Conservation (phyloP, 768 basidiomycete species). For the Atractiella rhizophila region DNA sequence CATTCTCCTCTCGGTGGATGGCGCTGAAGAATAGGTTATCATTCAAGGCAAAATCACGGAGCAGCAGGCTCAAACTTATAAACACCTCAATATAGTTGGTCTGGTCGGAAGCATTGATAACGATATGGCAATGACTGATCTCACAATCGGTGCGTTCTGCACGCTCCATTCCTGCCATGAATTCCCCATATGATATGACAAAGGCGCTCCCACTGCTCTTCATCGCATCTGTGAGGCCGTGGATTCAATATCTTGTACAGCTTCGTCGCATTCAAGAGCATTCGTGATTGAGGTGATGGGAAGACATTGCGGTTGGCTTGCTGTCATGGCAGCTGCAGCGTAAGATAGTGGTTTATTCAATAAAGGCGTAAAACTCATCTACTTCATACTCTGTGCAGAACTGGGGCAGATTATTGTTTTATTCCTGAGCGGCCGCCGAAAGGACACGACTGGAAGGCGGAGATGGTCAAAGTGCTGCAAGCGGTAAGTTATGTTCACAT, state of each 20-base stretch:
- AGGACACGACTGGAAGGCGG: conserved; percentile 57
- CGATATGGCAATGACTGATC: conserved; percentile 91
- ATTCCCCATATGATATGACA: too few species aligned
- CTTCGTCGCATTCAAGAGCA: conserved; percentile 79
- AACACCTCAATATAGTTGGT: conserved; percentile 86
- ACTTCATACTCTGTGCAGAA: conserved; percentile 26
- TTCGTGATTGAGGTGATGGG: conserved; percentile 99
- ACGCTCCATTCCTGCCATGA: background rate
- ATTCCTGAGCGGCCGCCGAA: conserved; percentile 80
- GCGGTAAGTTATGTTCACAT: conserved; percentile 30
- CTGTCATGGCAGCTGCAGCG: conserved; percentile 75
- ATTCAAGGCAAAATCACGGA: conserved; percentile 44
- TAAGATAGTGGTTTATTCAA: conserved; percentile 20
- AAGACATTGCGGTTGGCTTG: conserved; percentile 97
- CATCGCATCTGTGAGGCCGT: conserved; percentile 94
- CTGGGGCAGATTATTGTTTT: conserved; percentile 87
- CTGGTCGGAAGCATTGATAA: conserved; percentile 98
- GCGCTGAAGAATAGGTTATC: background rate
- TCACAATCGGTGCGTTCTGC: conserved; percentile 50
- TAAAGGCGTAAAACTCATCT: background rate
- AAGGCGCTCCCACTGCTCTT: conserved; percentile 60
- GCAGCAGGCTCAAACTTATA: conserved; percentile 41
- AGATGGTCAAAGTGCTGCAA: conserved; percentile 65
- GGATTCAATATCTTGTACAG: conserved; percentile 94
- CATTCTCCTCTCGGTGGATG: background rate